A percentile compares a stretch with the other conserved stretches of the same genome.
Evolutionary conservation across 169 alveolate genomes (phyloP).

Genomic region (Eimeria zaria): DNA sequence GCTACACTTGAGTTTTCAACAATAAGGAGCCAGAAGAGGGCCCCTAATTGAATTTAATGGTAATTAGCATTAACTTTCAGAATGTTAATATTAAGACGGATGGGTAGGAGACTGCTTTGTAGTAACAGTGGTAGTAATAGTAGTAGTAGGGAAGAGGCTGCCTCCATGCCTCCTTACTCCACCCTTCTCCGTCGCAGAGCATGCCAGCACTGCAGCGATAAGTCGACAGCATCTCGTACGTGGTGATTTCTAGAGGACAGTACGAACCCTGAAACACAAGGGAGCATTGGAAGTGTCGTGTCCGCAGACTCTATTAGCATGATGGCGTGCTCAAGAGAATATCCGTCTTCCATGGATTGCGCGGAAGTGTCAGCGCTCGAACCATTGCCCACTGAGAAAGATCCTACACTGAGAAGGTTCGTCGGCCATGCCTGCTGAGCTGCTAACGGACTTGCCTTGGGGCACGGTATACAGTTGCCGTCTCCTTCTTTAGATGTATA

Average conservation of each 20-base stretch:
- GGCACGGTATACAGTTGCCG: constrained; percentile 10
- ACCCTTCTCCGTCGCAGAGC: constrained; percentile 41
- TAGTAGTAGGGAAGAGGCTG: neutral
- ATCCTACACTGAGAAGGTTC: neutral
- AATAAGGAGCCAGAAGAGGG: neutral
- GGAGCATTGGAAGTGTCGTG: neutral
- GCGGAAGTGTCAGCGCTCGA: neutral
- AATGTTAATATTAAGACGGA: too few species aligned
- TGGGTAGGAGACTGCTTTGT: too few species aligned
- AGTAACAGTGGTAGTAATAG: too few species aligned
- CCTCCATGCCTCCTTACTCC: constrained; percentile 8
- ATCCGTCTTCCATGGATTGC: neutral
- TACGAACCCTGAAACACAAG: constrained; percentile 32
- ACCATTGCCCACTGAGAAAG: neutral
- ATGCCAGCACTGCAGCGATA: constrained; percentile 64
- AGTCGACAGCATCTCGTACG: constrained; percentile 27
- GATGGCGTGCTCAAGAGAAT: neutral
- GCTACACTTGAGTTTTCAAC: neutral
- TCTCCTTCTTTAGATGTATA: constrained; percentile 51
- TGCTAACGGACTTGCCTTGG: neutral
- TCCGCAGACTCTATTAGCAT: neutral
- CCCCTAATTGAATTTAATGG: neutral
- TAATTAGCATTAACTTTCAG: too few species aligned
- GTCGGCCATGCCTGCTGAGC: neutral
- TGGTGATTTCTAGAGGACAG: constrained; percentile 41